These are phyloP conservation scores for Henckelia pumila DNA, from an alignment of 257 asterid species.

Conservation along the genomic window DNA sequence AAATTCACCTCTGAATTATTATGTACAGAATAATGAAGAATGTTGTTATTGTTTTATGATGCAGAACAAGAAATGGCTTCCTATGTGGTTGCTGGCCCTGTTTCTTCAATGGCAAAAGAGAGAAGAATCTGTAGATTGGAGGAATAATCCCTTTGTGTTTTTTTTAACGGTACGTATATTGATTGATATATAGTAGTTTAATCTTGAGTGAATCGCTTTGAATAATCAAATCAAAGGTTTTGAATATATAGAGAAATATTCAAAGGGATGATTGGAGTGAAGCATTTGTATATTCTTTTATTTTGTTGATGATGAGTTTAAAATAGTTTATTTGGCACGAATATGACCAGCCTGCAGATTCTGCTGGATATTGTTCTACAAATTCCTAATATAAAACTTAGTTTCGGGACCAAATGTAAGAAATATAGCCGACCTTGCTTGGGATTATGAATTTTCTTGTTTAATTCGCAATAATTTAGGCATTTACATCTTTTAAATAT, in stretches of 20 bases:
- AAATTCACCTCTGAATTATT: no score
- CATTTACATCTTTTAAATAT: no score
- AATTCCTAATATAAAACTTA: no score
- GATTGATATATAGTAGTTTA: conserved; percentile 10
- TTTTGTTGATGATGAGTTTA: not conserved
- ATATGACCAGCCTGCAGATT: not conserved
- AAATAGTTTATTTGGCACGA: not conserved
- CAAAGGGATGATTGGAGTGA: conserved; percentile 3
- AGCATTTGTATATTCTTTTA: conserved; percentile 14
- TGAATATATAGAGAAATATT: not conserved
- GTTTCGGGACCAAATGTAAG: not conserved
- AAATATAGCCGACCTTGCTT: not conserved
- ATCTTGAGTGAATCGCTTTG: not conserved
- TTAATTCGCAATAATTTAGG: no score
- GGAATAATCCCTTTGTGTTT: not conserved
- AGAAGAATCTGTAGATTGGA: conserved; percentile 30
- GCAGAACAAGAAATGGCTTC: conserved; percentile 49
- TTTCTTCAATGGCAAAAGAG: conserved; percentile 31
- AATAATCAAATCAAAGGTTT: not conserved
- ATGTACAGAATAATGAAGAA: not conserved
- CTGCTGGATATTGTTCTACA: conserved; percentile 2
- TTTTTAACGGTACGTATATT: not conserved
- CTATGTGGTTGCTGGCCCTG: conserved; percentile 38
- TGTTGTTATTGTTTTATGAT: conserved; percentile 13
- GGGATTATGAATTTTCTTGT: not conserved